Conservation (phyloP, 2,329 filamentous ascomycete species). For the Sporothrix brunneoviolacea region DNA sequence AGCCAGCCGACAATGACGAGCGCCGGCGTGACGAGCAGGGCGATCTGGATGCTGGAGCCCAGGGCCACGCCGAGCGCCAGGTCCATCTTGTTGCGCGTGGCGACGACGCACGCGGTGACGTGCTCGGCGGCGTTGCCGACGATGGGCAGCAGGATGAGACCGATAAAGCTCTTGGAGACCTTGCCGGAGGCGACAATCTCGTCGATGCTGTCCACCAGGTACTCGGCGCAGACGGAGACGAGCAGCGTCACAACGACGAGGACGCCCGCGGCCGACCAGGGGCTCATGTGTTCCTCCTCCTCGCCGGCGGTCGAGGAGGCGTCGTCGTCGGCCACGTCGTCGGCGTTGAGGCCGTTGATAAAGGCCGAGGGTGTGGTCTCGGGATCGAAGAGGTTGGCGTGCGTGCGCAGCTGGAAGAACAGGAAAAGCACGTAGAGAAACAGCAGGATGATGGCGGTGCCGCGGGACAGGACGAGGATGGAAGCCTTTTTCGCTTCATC, state of each 20-base stretch:
- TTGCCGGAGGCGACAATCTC: constrained; percentile 53
- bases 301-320: constrained; percentile 34
- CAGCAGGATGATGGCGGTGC: constrained; percentile 69
- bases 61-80: constrained; percentile 74
- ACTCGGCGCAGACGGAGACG: constrained; percentile 75
- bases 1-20: constrained; percentile 75
- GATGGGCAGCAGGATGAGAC: constrained; percentile 72
- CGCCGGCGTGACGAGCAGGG: constrained; percentile 72
- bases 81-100: constrained; percentile 70
- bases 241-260: constrained; percentile 63
- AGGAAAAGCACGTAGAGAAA: constrained; percentile 71
- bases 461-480: constrained; percentile 66
- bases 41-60: constrained; percentile 76
- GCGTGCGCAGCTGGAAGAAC: constrained; percentile 69
- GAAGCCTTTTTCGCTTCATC: constrained; percentile 42
- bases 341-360: constrained; percentile 10
- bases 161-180: constrained; percentile 68
- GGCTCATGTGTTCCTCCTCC: constrained; percentile 47
- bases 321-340: constrained; percentile 17
- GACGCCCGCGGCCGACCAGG: constrained; percentile 57
- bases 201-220: constrained; percentile 68
- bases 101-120: constrained; percentile 73
- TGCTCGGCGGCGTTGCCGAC: constrained; percentile 81
- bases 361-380: constrained; percentile 29
- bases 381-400: constrained; percentile 63